Evolutionary conservation across 176 grass and related monocot species (phyloP).

Genomic region (Oryza meyeriana): DNA sequence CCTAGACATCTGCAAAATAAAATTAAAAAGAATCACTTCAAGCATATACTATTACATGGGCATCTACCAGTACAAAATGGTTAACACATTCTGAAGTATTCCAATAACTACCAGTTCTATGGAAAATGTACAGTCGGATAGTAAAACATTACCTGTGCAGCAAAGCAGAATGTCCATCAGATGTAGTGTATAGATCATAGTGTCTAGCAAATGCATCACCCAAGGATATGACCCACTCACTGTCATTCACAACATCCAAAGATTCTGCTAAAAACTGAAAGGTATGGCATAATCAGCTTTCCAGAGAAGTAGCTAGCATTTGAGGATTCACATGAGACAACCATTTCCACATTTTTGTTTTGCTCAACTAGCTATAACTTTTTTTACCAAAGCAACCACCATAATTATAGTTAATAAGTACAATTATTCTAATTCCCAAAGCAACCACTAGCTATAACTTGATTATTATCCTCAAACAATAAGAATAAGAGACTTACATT

Average conservation of each 20-base stretch:
- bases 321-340: conserved; percentile 2
- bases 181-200: conserved; percentile 77
- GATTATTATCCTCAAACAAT: conserved; percentile 27
- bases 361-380: not conserved
- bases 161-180: conserved; percentile 79
- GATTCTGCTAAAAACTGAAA: conserved; percentile 92
- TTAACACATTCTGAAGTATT: not conserved
- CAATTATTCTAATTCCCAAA: not conserved
- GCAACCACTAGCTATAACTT: too few species aligned
- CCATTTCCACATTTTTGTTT: conserved; percentile 8
- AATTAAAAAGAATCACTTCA: not conserved
- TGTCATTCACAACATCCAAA: conserved; percentile 89
- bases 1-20: conserved; percentile 75
- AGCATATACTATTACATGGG: not conserved
- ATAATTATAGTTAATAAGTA: conserved; percentile 13
- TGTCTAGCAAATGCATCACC: conserved; percentile 94
- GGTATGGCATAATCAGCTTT: conserved; percentile 38
- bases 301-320: conserved; percentile 25
- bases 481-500: conserved; percentile 70
- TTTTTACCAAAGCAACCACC: not conserved
- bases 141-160: conserved; percentile 67
- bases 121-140: conserved; percentile 6
- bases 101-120: conserved; percentile 15
- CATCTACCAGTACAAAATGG: conserved; percentile 2
- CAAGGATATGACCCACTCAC: conserved; percentile 83